Conservation (phyloP, 139 green algal genomes). For the Gonium pectorale region DNA sequence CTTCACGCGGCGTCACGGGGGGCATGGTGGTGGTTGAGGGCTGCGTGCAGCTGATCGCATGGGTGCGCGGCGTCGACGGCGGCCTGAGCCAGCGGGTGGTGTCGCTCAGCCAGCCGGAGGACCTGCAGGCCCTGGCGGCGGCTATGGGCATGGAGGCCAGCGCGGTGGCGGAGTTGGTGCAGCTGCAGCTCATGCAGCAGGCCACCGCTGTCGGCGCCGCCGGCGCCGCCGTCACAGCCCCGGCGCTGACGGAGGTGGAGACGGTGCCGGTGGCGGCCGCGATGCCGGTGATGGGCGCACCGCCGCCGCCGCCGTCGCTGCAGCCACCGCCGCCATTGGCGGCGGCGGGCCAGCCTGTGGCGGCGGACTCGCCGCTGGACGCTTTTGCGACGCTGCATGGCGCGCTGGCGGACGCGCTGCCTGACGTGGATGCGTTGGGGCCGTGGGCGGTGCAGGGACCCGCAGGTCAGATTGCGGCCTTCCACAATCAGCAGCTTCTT, state of each 20-base stretch:
- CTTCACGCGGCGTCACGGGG: background rate
- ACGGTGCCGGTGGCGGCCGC: background rate
- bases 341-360: background rate
- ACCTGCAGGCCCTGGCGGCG: background rate
- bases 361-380: no score
- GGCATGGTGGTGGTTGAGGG: constrained; percentile 11
- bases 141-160: constrained; percentile 1
- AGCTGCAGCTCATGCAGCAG: constrained; percentile 2
- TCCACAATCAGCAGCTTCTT: background rate
- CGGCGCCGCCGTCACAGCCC: background rate
- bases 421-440: background rate
- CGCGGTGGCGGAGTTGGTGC: constrained; percentile 1
- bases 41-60: constrained; percentile 37
- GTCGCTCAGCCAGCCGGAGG: background rate
- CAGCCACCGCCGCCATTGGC: background rate
- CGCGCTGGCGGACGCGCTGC: background rate
- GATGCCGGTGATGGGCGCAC: background rate
- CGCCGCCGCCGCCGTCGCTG: background rate
- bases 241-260: background rate
- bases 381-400: background rate
- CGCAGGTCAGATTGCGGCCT: background rate
- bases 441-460: background rate
- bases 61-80: background rate
- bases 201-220: background rate
- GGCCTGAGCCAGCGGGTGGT: background rate